A percentile compares a stretch with the other conserved stretches of the same genome.
phyloP scores from a whole-genome alignment of 352 stramenopile species.

The Globisporangium yorkense region DNA sequence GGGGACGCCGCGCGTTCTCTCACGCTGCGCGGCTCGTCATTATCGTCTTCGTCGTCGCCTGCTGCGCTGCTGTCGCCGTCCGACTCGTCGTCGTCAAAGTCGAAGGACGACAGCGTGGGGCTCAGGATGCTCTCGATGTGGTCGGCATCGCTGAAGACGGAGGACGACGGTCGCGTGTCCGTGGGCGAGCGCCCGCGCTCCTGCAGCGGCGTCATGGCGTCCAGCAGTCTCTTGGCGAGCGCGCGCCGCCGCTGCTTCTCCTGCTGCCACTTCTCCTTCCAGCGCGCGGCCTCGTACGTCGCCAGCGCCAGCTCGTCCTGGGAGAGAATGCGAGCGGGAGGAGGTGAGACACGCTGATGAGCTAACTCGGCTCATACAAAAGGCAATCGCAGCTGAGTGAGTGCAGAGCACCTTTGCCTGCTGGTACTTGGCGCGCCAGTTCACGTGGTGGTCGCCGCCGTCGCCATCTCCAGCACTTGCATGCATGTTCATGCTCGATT shows the following conservation, averaged over 20 bases:
- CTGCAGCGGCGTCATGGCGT: conserved; percentile 43
- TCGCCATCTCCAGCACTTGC: conserved; percentile 3
- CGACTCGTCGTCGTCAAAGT: conserved; percentile 57
- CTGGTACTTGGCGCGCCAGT: conserved; percentile 35
- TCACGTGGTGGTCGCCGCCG: conserved; percentile 1
- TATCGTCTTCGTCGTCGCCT: neutral
- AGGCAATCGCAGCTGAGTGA: conserved; percentile 1
- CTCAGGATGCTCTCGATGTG: conserved; percentile 66
- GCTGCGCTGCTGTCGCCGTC: conserved; percentile 3
- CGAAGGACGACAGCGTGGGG: conserved; percentile 80
- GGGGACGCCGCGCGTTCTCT: neutral
- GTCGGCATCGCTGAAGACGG: conserved; percentile 38
- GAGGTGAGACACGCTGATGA: neutral
- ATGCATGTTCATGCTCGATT: no score
- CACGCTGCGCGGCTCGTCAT: neutral
- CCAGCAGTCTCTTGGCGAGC: conserved; percentile 56
- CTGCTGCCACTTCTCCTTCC: conserved; percentile 76
- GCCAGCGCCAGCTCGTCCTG: conserved; percentile 60
- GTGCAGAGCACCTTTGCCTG: conserved; percentile 29
- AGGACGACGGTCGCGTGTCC: conserved; percentile 31
- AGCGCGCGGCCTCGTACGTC: conserved; percentile 63
- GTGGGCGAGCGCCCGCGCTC: conserved; percentile 19
- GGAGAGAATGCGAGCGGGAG: neutral
- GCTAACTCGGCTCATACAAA: no score
- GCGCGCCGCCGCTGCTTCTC: conserved; percentile 66